Conservation (phyloP, 1,284 basidiomycete genomes). For the Naganishia sp. region DNA sequence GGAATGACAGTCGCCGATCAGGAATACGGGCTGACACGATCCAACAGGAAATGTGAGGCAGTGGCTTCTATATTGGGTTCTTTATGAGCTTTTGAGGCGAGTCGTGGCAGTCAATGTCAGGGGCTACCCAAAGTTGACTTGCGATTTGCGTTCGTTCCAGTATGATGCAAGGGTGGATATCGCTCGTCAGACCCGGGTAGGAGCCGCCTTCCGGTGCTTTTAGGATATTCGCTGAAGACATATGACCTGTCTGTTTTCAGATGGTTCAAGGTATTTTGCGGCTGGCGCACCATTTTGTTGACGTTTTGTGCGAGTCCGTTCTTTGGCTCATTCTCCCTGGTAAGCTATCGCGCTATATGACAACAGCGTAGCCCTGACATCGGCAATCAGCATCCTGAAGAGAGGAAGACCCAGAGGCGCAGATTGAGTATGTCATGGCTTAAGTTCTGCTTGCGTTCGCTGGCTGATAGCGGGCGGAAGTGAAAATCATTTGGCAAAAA, state of each 20-base stretch:
- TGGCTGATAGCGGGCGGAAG: background rate
- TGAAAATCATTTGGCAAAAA: constrained; percentile 29
- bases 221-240: background rate
- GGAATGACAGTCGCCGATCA: no score
- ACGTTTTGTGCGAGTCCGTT: constrained; percentile 20
- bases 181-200: constrained; percentile 27
- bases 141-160: background rate
- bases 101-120: background rate
- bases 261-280: constrained; percentile 28
- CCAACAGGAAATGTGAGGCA: constrained; percentile 26
- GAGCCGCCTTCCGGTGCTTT: background rate
- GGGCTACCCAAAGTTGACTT: background rate
- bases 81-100: constrained; percentile 26
- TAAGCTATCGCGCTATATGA: constrained; percentile 2
- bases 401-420: constrained; percentile 9
- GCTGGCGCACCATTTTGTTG: constrained; percentile 21
- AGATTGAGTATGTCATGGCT: constrained; percentile 11
- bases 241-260: background rate
- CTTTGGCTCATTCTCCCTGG: constrained; percentile 24
- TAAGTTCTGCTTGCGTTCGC: no score
- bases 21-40: background rate
- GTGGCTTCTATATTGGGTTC: constrained; percentile 31
- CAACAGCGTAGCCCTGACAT: background rate
- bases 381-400: constrained; percentile 15
- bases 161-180: constrained; percentile 25